These are phyloP conservation scores for Lagerstroemia speciosa DNA, from an alignment of 345 rosid genomes.

Conservation along the genomic window DNA sequence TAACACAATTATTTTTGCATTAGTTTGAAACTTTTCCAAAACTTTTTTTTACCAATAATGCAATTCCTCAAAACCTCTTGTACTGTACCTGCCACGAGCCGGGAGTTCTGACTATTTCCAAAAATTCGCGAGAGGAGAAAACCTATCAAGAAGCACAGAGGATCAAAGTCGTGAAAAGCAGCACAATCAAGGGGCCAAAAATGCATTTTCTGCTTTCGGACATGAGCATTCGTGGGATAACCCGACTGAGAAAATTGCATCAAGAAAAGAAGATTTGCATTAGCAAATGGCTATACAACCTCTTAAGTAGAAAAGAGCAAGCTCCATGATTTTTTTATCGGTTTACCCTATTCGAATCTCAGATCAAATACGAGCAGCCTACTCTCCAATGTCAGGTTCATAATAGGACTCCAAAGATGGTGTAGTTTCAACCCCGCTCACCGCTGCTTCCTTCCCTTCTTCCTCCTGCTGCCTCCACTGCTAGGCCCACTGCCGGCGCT, in stretches of 20 bases:
- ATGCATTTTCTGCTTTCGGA: too few relatives aligned
- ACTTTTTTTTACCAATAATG: too few relatives aligned
- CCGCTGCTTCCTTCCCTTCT: conserved; percentile 83
- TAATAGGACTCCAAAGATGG: background rate
- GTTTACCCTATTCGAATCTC: background rate
- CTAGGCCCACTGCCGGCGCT: conserved; percentile 19
- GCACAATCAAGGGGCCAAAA: too few relatives aligned
- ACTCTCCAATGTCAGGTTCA: background rate
- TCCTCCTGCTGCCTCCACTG: conserved; percentile 39
- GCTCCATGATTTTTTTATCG: background rate
- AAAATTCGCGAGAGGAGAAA: too few relatives aligned
- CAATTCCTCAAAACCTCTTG: too few relatives aligned
- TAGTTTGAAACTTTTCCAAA: too few relatives aligned
- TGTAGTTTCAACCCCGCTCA: conserved; percentile 11
- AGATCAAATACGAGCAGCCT: conserved; percentile 5
- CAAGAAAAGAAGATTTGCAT: background rate
- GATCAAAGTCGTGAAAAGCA: too few relatives aligned
- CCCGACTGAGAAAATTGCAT: background rate
- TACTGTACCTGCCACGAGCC: too few relatives aligned
- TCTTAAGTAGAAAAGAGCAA: conserved; percentile 5
- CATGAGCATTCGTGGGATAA: too few relatives aligned
- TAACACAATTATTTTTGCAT: too few relatives aligned
- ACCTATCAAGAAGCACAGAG: too few relatives aligned
- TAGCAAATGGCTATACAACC: conserved; percentile 16
- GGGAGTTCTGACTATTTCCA: too few relatives aligned